phyloP scores from a whole-genome alignment of 2,329 filamentous ascomycete genomes.

The Neurospora sp. region DNA sequence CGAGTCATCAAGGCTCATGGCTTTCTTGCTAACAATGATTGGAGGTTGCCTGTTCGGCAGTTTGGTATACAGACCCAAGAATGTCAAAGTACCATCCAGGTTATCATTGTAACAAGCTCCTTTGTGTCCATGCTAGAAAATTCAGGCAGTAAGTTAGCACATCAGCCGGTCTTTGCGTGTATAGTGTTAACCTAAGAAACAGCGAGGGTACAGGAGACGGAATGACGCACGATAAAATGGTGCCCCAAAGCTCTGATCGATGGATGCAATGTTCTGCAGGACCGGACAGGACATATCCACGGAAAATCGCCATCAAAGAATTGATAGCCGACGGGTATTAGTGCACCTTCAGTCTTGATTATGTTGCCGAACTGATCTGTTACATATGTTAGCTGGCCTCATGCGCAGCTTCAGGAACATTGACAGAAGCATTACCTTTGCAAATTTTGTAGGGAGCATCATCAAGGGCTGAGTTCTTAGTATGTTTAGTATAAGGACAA shows the following conservation, averaged over 20 bases:
- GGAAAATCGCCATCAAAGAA: not conserved
- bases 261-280: not conserved
- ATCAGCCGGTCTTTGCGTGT: not conserved
- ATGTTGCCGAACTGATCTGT: not conserved
- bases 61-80: not conserved
- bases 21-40: slow-evolving; percentile 6
- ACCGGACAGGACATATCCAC: not conserved
- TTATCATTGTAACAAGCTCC: not conserved
- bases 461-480: not conserved
- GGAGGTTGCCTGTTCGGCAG: slow-evolving; percentile 12
- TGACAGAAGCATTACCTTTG: not conserved
- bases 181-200: not conserved
- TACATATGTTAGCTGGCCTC: not conserved
- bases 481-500: not conserved
- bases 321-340: not conserved
- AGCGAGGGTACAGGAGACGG: not conserved
- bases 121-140: not conserved
- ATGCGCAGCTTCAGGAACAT: not conserved
- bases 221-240: not conserved
- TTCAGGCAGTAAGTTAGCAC: not conserved
- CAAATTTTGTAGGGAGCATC: not conserved
- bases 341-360: not conserved
- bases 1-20: slow-evolving; percentile 4
- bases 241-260: not conserved
- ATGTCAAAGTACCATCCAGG: not conserved